phyloP scores from a whole-genome alignment of 805 yeast species.

The Maudiozyma barnettii region DNA sequence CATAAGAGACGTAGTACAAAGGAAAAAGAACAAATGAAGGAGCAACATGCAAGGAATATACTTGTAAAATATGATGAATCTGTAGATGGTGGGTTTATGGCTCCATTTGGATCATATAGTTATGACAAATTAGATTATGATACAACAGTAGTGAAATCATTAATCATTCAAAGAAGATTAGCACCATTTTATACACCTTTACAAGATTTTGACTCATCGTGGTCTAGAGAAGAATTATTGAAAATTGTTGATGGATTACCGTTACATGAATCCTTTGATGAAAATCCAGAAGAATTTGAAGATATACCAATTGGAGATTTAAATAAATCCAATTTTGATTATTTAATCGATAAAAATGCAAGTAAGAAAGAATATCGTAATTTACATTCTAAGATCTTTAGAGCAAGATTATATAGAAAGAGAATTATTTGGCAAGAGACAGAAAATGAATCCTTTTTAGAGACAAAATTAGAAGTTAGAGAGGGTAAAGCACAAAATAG shows the following conservation, averaged over 20 bases:
- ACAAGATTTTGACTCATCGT: slow-evolving; percentile 61
- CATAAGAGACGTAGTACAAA: slow-evolving; percentile 35
- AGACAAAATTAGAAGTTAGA: slow-evolving; percentile 32
- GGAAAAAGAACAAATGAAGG: slow-evolving; percentile 46
- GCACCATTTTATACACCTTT: slow-evolving; percentile 91
- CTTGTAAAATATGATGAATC: slow-evolving; percentile 54
- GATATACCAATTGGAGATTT: slow-evolving; percentile 27
- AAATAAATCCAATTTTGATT: slow-evolving; percentile 19
- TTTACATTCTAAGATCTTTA: slow-evolving; percentile 23
- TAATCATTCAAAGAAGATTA: slow-evolving; percentile 58
- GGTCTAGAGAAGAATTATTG: slow-evolving; percentile 65
- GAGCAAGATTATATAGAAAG: slow-evolving; percentile 30
- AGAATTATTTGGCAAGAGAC: slow-evolving; percentile 41
- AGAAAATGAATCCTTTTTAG: slow-evolving; percentile 57
- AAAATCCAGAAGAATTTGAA: slow-evolving; percentile 30
- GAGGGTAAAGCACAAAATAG: slow-evolving; percentile 35
- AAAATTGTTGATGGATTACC: slow-evolving; percentile 40
- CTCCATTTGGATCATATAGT: slow-evolving; percentile 83
- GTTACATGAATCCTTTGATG: slow-evolving; percentile 45
- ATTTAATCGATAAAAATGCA: slow-evolving; percentile 21
- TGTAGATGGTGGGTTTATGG: slow-evolving; percentile 91
- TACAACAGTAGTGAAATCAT: slow-evolving; percentile 57
- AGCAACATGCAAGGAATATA: slow-evolving; percentile 45
- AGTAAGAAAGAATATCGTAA: slow-evolving; percentile 26
- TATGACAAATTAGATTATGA: slow-evolving; percentile 64